Percentiles rank a stretch among this genome's conserved stretches.
These are phyloP conservation scores for Gymnopilus dilepis DNA, from an alignment of 768 basidiomycete genomes.

Conservation along the genomic window DNA sequence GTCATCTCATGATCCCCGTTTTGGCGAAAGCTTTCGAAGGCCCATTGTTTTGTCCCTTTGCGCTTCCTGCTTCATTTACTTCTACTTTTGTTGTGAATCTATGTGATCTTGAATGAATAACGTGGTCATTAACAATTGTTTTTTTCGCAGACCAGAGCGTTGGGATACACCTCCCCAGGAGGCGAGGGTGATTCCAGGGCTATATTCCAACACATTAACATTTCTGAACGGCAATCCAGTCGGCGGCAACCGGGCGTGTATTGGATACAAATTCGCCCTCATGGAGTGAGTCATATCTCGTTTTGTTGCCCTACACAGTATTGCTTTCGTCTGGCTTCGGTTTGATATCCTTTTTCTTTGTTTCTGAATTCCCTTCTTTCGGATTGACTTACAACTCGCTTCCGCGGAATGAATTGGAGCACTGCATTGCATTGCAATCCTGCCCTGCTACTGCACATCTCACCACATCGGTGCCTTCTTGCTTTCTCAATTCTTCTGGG, in stretches of 20 bases:
- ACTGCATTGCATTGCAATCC: slow-evolving; percentile 9
- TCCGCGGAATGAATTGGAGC: not conserved
- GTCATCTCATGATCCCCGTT: not conserved
- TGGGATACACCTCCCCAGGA: slow-evolving; percentile 56
- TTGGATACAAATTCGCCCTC: slow-evolving; percentile 66
- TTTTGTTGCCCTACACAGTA: slow-evolving; percentile 9
- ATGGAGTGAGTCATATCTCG: slow-evolving; percentile 52
- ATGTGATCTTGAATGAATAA: slow-evolving; percentile 1
- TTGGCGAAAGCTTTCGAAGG: not conserved
- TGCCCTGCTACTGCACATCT: slow-evolving; percentile 5
- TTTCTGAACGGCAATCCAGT: slow-evolving; percentile 59
- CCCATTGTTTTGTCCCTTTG: not conserved
- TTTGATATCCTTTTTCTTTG: not conserved
- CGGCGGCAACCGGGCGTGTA: slow-evolving; percentile 61
- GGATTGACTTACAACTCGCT: not conserved
- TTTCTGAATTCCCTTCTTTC: not conserved
- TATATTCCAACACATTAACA: slow-evolving; percentile 58
- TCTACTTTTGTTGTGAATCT: not conserved
- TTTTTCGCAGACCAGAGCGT: slow-evolving; percentile 58
- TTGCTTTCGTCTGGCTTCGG: slow-evolving; percentile 1
- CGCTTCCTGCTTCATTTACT: not conserved
- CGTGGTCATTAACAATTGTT: slow-evolving; percentile 10
- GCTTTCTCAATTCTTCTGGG: slow-evolving; percentile 13
- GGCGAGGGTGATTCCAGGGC: slow-evolving; percentile 37
- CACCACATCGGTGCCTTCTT: slow-evolving; percentile 2